phyloP scores from a whole-genome alignment of 805 yeast genomes.

The Wickerhamiella parazyma region DNA sequence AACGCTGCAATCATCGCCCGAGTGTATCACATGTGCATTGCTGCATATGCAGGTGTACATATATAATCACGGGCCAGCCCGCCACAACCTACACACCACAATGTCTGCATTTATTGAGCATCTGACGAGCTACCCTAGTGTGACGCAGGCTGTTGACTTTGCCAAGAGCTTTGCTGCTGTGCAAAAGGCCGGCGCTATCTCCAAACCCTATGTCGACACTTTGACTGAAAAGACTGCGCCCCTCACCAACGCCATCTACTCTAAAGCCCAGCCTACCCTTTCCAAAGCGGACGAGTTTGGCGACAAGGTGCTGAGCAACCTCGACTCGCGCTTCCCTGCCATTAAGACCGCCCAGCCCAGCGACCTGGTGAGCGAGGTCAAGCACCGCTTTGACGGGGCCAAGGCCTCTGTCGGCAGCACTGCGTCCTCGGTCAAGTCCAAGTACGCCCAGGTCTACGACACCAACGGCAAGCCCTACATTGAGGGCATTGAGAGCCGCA shows the following conservation, averaged over 20 bases:
- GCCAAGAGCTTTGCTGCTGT: constrained; percentile 46
- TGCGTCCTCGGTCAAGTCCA: constrained; percentile 32
- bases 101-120: constrained; percentile 33
- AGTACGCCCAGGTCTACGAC: constrained; percentile 40
- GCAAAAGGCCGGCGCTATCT: constrained; percentile 21
- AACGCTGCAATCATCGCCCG: not conserved
- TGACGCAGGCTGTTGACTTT: constrained; percentile 44
- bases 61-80: not conserved
- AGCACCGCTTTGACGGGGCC: constrained; percentile 27
- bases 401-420: constrained; percentile 23
- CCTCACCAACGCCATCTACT: not conserved
- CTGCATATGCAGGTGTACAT: not conserved
- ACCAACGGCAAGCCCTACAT: constrained; percentile 47
- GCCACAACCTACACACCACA: constrained; percentile 5
- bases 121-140: constrained; percentile 39
- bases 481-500: constrained; percentile 46
- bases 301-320: constrained; percentile 39
- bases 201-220: constrained; percentile 8
- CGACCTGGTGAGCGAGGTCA: constrained; percentile 31
- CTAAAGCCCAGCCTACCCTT: constrained; percentile 23
- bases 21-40: constrained; percentile 3
- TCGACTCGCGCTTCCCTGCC: constrained; percentile 49
- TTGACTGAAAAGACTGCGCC: constrained; percentile 3
- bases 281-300: constrained; percentile 38
- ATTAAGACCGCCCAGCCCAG: constrained; percentile 47